phyloP scores from a whole-genome alignment of 208 protist genomes.

The Trypanosoma scelopori region DNA sequence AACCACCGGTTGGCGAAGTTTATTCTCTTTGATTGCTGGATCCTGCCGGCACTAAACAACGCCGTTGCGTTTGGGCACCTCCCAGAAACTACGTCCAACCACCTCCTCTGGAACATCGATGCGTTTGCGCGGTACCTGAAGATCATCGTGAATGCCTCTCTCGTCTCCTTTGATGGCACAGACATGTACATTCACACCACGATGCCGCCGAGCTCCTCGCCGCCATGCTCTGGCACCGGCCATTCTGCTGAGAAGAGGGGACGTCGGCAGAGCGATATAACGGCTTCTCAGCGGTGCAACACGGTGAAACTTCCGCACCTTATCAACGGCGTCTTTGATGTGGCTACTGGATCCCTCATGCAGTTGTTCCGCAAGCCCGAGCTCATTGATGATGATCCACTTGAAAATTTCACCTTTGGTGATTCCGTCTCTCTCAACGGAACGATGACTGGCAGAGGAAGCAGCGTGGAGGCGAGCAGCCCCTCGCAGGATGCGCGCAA shows the following conservation, averaged over 20 bases:
- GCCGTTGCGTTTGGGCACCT: slow-evolving; percentile 65
- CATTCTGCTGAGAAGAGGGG: slow-evolving; percentile 11
- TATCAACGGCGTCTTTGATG: slow-evolving; percentile 87
- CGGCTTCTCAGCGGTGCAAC: slow-evolving; percentile 25
- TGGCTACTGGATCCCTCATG: slow-evolving; percentile 67
- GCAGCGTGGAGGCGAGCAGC: background rate
- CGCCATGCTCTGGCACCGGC: background rate
- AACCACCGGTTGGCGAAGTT: slow-evolving; percentile 79
- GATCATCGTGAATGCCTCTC: slow-evolving; percentile 78
- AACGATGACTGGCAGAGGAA: background rate
- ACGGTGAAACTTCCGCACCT: slow-evolving; percentile 57
- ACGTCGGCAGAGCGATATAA: slow-evolving; percentile 1
- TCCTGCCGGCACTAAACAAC: slow-evolving; percentile 82
- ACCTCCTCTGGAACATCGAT: slow-evolving; percentile 88
- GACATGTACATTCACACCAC: slow-evolving; percentile 23
- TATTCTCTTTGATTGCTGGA: slow-evolving; percentile 89
- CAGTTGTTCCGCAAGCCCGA: slow-evolving; percentile 30
- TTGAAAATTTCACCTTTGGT: slow-evolving; percentile 17
- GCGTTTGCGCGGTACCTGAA: slow-evolving; percentile 89
- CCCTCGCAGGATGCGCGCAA: background rate
- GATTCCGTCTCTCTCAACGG: slow-evolving; percentile 1
- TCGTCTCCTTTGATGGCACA: slow-evolving; percentile 19
- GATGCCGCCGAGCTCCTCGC: background rate
- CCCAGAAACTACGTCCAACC: slow-evolving; percentile 55
- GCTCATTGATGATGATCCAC: background rate